These are phyloP conservation scores for Boletus rufocinnamomeus DNA, from an alignment of 768 basidiomycete species.

Conservation along the genomic window DNA sequence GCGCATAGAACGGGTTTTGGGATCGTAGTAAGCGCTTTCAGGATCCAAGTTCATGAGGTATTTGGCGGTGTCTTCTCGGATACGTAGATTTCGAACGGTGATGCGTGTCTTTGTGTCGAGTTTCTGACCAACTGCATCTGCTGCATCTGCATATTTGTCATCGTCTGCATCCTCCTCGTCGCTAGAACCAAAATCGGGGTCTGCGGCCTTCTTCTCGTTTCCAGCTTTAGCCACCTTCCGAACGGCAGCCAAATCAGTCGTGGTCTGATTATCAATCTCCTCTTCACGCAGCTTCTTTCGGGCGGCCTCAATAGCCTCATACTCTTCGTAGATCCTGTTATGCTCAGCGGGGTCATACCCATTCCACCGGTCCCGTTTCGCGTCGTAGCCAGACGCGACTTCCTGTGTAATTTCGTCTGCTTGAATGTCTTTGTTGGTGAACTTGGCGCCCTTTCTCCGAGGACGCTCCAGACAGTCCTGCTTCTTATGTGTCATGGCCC, in stretches of 20 bases:
- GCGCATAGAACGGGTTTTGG: conserved; percentile 99
- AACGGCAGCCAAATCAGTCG: conserved; percentile 87
- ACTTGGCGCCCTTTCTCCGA: conserved; percentile 94
- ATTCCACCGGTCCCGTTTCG: conserved; percentile 98
- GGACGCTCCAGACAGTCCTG: conserved; percentile 96
- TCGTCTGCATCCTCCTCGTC: conserved; percentile 96
- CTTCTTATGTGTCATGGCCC: conserved; percentile 90
- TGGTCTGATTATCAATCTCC: conserved; percentile 96
- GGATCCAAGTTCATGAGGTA: conserved; percentile 97
- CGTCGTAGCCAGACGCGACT: conserved; percentile 76
- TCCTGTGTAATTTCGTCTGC: conserved; percentile 91
- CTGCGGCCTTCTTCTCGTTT: conserved; percentile 65
- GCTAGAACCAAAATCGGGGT: conserved; percentile 94
- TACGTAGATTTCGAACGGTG: conserved; percentile 96
- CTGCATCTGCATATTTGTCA: conserved; percentile 97
- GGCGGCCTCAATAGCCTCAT: conserved; percentile 88
- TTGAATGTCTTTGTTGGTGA: conserved; percentile 84
- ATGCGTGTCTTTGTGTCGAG: conserved; percentile 98
- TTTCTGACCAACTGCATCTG: conserved; percentile 97
- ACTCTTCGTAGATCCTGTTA: conserved; percentile 87
- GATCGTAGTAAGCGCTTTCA: conserved; percentile 97
- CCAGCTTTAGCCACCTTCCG: conserved; percentile 94
- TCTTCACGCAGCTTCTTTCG: conserved; percentile 91
- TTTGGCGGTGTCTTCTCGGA: conserved; percentile 98
- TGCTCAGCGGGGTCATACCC: conserved; percentile 93